These are phyloP conservation scores for Artemisia annua DNA, from an alignment of 129 eudicot species.

Conservation along the genomic window DNA sequence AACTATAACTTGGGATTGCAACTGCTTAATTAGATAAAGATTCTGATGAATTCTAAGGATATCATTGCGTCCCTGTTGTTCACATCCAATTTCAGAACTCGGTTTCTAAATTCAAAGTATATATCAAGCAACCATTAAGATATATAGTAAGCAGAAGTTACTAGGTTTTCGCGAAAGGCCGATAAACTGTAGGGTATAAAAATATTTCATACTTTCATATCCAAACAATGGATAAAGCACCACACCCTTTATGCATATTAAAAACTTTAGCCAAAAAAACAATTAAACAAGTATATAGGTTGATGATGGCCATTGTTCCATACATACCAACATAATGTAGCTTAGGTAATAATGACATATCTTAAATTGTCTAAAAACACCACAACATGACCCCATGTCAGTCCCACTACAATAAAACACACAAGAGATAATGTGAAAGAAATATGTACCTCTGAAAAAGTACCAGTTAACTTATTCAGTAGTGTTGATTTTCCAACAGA, in stretches of 20 bases:
- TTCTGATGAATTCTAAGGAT: not conserved
- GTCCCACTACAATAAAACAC: not conserved
- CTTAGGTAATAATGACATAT: not conserved
- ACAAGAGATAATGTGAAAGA: not conserved
- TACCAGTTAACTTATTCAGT: conserved; percentile 86
- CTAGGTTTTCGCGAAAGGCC: not conserved
- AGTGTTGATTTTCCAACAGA: conserved; percentile 99
- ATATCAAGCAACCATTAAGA: not conserved
- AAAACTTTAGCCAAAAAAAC: not conserved
- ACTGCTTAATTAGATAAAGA: not conserved
- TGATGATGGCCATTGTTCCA: not conserved
- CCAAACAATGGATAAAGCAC: not conserved
- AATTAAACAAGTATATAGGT: not conserved
- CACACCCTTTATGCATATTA: not conserved
- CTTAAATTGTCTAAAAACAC: not conserved
- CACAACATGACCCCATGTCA: no score
- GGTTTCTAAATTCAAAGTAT: not conserved
- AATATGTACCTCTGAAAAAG: conserved; percentile 86
- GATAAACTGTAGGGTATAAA: not conserved
- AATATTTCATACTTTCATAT: conserved; percentile 5
- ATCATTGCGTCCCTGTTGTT: not conserved
- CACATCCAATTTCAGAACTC: not conserved
- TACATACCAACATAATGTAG: not conserved
- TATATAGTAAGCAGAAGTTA: not conserved
- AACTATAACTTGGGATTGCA: not conserved